These are phyloP conservation scores for Trichoderma asperellum DNA, from an alignment of 2,329 filamentous ascomycete genomes.

Conservation along the genomic window DNA sequence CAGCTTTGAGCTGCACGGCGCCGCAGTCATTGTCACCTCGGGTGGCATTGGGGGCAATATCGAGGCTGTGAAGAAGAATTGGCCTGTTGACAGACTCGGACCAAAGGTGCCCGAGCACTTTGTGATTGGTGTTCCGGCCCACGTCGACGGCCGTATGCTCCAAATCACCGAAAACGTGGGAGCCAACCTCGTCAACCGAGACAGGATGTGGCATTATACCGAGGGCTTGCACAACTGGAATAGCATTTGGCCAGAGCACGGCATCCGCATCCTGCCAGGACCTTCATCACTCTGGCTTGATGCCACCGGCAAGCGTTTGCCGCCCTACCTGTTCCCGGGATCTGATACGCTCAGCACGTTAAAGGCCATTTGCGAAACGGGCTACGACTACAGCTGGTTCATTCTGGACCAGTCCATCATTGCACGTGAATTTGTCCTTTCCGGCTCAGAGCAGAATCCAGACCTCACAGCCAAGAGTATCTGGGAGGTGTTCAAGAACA, in stretches of 20 bases:
- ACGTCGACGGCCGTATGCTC: constrained; percentile 68
- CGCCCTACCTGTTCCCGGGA: constrained; percentile 60
- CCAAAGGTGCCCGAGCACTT: constrained; percentile 59
- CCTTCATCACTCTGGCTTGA: constrained; percentile 67
- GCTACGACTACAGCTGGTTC: constrained; percentile 68
- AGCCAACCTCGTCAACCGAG: constrained; percentile 61
- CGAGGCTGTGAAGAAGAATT: constrained; percentile 61
- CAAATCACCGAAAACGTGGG: constrained; percentile 57
- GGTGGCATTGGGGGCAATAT: constrained; percentile 66
- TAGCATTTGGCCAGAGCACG: constrained; percentile 63
- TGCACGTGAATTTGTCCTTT: constrained; percentile 64
- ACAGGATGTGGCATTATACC: constrained; percentile 70
- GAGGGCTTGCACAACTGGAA: constrained; percentile 66
- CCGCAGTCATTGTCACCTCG: constrained; percentile 58
- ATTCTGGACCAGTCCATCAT: constrained; percentile 62
- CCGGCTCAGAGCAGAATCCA: constrained; percentile 66
- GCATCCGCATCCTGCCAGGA: constrained; percentile 63
- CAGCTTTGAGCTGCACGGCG: constrained; percentile 57
- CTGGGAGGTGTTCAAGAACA: constrained; percentile 52
- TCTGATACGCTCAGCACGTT: constrained; percentile 62
- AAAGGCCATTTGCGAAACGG: constrained; percentile 62
- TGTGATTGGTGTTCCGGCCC: constrained; percentile 63
- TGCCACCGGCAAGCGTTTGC: constrained; percentile 61
- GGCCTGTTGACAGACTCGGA: constrained; percentile 62
- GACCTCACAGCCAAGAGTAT: constrained; percentile 62